Evolutionary conservation across 75 land plant species (phyloP).

Genomic region (Pinus tabuliformis): DNA sequence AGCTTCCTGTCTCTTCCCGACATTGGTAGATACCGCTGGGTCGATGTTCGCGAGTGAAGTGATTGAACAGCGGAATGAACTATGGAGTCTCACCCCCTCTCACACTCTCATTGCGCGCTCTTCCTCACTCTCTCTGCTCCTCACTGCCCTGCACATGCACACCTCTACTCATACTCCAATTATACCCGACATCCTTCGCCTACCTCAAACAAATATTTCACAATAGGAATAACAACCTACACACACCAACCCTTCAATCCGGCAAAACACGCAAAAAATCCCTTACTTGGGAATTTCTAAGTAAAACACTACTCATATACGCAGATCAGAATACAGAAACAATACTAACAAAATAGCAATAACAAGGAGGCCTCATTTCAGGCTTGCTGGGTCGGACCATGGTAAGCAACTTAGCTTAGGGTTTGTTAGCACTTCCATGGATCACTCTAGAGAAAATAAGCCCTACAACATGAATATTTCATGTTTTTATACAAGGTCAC

Average conservation of each 20-base stretch:
- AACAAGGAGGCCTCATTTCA: too few relatives aligned
- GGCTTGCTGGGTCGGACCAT: neutral
- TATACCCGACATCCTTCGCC: neutral
- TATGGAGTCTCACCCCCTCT: slow-evolving; percentile 8
- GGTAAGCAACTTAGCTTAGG: neutral
- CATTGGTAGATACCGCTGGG: neutral
- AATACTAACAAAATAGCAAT: neutral
- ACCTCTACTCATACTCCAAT: slow-evolving; percentile 13
- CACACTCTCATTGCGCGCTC: slow-evolving; percentile 9
- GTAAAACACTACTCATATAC: neutral
- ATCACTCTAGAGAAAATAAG: neutral
- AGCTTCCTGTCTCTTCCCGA: slow-evolving; percentile 4
- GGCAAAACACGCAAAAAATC: neutral
- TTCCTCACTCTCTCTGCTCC: slow-evolving; percentile 12
- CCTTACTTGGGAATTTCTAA: neutral
- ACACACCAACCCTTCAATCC: neutral
- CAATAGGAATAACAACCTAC: neutral
- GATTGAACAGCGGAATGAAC: neutral
- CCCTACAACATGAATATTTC: neutral
- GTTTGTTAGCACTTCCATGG: neutral
- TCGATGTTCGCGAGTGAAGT: neutral
- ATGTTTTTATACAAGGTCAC: too few relatives aligned
- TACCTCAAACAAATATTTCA: slow-evolving; percentile 8
- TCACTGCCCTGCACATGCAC: slow-evolving; percentile 12
- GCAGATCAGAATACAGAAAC: too few relatives aligned